These are phyloP conservation scores for Yamadazyma songkhlaensis DNA, from an alignment of 1,139 yeast genomes.

Conservation along the genomic window DNA sequence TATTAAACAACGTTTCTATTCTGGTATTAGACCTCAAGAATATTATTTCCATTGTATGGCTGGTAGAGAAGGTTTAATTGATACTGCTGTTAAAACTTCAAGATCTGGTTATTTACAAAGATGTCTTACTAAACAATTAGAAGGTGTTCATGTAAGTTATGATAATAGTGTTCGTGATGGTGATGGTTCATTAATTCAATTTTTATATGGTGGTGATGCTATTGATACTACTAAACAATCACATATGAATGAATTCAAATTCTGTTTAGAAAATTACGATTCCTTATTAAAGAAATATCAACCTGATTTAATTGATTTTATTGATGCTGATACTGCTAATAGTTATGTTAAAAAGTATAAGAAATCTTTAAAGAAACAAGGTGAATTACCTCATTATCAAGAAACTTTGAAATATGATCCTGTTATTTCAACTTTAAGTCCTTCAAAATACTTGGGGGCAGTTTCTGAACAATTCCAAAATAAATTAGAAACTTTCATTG, in stretches of 20 bases:
- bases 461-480: conserved; percentile 89
- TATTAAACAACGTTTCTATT: conserved; percentile 94
- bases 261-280: conserved; percentile 89
- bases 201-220: conserved; percentile 97
- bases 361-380: conserved; percentile 70
- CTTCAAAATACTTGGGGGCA: conserved; percentile 86
- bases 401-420: conserved; percentile 80
- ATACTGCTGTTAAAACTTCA: conserved; percentile 98
- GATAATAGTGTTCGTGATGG: conserved; percentile 96
- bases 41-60: conserved; percentile 99
- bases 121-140: conserved; percentile 96
- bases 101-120: conserved; percentile 98
- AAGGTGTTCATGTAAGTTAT: conserved; percentile 92
- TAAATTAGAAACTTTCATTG: conserved; percentile 69
- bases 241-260: conserved; percentile 88
- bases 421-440: conserved; percentile 78
- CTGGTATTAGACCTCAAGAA: conserved; percentile 99
- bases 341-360: conserved; percentile 78
- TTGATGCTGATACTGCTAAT: conserved; percentile 81
- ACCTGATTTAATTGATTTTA: conserved; percentile 55
- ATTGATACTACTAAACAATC: conserved; percentile 93
- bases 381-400: conserved; percentile 58
- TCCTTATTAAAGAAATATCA: conserved; percentile 83
- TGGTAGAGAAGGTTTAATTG: conserved; percentile 99
- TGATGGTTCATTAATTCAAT: conserved; percentile 91